A percentile compares a stretch with the other conserved stretches of the same genome.
These are phyloP conservation scores for Flaveria trinervia DNA, from an alignment of 129 eudicot genomes.

Conservation along the genomic window DNA sequence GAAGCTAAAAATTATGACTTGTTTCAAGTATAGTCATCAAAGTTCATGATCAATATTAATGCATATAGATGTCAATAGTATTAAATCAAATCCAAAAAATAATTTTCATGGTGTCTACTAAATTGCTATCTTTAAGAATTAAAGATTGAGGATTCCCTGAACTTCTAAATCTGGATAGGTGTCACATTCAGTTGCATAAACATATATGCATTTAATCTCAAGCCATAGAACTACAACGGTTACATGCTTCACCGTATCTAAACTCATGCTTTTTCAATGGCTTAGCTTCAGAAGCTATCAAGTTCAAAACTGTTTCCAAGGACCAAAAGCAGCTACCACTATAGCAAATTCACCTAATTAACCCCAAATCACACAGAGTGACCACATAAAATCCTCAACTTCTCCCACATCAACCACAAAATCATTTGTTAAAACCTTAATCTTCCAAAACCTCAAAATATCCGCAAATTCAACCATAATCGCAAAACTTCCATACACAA, in stretches of 20 bases:
- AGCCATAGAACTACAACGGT: conserved; percentile 10
- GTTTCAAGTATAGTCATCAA: conserved; percentile 3
- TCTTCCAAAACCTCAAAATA: conserved; percentile 18
- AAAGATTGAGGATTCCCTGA: conserved; percentile 4
- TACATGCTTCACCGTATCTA: conserved; percentile 3
- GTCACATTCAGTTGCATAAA: conserved; percentile 7
- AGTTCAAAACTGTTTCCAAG: conserved; percentile 8
- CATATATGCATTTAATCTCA: not conserved
- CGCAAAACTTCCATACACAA: not conserved
- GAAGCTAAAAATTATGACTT: not conserved
- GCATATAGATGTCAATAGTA: not conserved
- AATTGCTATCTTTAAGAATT: conserved; percentile 16
- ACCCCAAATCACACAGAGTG: conserved; percentile 14
- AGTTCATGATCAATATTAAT: not conserved
- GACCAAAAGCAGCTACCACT: conserved; percentile 8
- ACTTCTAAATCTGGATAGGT: not conserved
- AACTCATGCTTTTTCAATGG: not conserved
- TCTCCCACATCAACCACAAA: conserved; percentile 2
- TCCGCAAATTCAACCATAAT: conserved; percentile 15
- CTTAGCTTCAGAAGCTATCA: conserved; percentile 1
- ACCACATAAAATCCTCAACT: conserved; percentile 1
- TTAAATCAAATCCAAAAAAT: too few relatives aligned
- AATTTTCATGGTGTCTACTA: not conserved
- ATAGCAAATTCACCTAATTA: conserved; percentile 18
- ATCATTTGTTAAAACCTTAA: conserved; percentile 19